Conservation (phyloP, 2,329 filamentous ascomycete species). For the Lojkania enalia region DNA sequence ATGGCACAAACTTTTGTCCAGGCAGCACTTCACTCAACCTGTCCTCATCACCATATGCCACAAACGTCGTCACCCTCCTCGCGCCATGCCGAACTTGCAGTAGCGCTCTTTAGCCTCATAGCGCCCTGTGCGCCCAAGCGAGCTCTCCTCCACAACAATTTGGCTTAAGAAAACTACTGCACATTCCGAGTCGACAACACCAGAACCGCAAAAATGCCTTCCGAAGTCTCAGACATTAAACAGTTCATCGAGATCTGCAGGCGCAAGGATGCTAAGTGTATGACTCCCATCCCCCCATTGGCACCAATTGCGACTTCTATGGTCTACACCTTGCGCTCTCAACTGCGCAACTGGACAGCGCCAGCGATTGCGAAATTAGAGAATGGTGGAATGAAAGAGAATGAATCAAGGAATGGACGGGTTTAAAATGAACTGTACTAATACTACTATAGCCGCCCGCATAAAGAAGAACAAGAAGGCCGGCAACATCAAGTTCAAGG, state of each 20-base stretch:
- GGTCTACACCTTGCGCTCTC: too few relatives aligned
- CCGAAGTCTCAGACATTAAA: slow-evolving; percentile 98
- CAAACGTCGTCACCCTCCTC: slow-evolving; percentile 27
- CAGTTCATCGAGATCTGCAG: slow-evolving; percentile 99
- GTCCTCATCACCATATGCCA: slow-evolving; percentile 19
- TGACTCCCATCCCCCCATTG: slow-evolving; percentile 49
- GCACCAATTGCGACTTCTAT: not conserved
- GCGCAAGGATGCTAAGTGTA: slow-evolving; percentile 99
- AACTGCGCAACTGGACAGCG: not conserved
- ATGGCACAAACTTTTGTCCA: too few relatives aligned
- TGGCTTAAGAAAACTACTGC: slow-evolving; percentile 8
- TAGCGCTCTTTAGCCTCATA: slow-evolving; percentile 27
- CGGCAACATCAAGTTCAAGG: slow-evolving; percentile 99
- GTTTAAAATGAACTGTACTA: too few relatives aligned
- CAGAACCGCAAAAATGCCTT: slow-evolving; percentile 82
- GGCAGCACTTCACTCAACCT: not conserved
- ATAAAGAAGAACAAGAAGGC: slow-evolving; percentile 87
- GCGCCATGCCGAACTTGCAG: slow-evolving; percentile 22
- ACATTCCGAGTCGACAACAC: slow-evolving; percentile 15
- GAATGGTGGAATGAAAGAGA: too few relatives aligned
- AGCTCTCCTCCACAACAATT: slow-evolving; percentile 40
- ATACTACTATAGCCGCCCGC: slow-evolving; percentile 46
- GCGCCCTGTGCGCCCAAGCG: slow-evolving; percentile 40
- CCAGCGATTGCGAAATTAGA: too few relatives aligned
- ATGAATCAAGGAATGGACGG: too few relatives aligned